Percentiles rank a stretch among this genome's conserved stretches.
phyloP scores from a whole-genome alignment of 148 eudicot species.

The Silene conica region DNA sequence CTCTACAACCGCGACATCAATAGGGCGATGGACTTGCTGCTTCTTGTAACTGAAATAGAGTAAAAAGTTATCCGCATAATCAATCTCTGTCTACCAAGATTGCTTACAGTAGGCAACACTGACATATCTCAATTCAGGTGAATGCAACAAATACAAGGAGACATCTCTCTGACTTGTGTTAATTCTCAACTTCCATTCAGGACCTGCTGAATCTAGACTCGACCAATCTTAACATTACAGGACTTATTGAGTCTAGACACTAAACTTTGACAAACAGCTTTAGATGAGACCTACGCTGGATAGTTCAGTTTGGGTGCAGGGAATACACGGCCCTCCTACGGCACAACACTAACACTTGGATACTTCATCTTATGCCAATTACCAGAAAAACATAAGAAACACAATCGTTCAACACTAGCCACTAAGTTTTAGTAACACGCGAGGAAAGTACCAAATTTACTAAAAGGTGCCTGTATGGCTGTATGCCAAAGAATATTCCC shows the following conservation, averaged over 20 bases:
- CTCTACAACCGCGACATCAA: background rate
- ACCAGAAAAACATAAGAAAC: too few species aligned
- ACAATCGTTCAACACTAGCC: too few species aligned
- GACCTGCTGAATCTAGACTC: background rate
- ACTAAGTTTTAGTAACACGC: too few species aligned
- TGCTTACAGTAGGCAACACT: background rate
- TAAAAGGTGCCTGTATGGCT: background rate
- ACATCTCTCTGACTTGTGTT: background rate
- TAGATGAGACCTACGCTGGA: background rate
- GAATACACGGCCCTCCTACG: background rate
- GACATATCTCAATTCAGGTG: background rate
- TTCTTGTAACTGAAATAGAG: constrained; percentile 14
- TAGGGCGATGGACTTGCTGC: constrained; percentile 10
- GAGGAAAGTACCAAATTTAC: background rate
- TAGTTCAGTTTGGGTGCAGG: background rate
- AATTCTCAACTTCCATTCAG: background rate
- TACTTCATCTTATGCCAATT: background rate
- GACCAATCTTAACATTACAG: background rate
- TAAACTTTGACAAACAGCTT: background rate
- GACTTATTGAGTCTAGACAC: background rate
- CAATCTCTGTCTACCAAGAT: background rate
- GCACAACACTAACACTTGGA: background rate
- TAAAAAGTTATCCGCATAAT: background rate
- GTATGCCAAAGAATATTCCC: background rate
- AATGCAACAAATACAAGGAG: background rate